A percentile compares a stretch with the other conserved stretches of the same genome.
Evolutionary conservation across 371 early-diverging fungal species (phyloP).

Genomic region (Coemansia sp.): DNA sequence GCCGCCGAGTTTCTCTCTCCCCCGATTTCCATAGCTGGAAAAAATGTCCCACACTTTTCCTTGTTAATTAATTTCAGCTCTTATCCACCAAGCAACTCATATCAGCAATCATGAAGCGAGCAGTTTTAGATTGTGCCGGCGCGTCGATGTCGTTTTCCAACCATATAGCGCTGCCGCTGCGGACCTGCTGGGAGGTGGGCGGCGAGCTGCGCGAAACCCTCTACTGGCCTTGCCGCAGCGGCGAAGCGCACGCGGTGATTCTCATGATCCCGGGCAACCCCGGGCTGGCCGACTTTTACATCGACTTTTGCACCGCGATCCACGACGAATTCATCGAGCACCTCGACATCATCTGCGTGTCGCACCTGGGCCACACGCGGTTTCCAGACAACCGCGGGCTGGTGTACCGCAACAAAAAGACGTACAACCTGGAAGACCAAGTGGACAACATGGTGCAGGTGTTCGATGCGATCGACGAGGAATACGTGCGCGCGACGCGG

Average conservation of each 20-base stretch:
- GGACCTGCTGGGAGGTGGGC: slow-evolving; percentile 25
- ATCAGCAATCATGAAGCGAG: background rate
- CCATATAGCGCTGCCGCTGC: slow-evolving; percentile 25
- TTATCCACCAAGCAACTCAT: background rate
- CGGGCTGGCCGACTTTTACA: slow-evolving; percentile 47
- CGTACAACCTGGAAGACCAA: slow-evolving; percentile 33
- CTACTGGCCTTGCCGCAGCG: slow-evolving; percentile 34
- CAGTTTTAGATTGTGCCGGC: background rate
- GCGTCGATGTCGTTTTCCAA: slow-evolving; percentile 29
- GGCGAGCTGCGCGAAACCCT: slow-evolving; percentile 42
- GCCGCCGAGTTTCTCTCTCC: no score
- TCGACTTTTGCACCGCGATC: slow-evolving; percentile 41
- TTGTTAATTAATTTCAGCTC: no score
- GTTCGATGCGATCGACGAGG: slow-evolving; percentile 33
- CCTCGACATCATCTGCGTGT: slow-evolving; percentile 48
- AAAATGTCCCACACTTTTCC: no score
- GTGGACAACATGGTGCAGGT: slow-evolving; percentile 32
- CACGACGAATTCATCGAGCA: slow-evolving; percentile 20
- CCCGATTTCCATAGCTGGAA: no score
- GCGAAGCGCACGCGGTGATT: slow-evolving; percentile 19
- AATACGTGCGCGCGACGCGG: slow-evolving; percentile 6
- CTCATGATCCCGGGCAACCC: slow-evolving; percentile 49
- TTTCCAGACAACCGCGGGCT: slow-evolving; percentile 42
- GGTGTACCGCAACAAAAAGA: slow-evolving; percentile 10
- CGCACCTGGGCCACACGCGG: slow-evolving; percentile 48